A percentile compares a stretch with the other conserved stretches of the same genome.
These are phyloP conservation scores for Aspergillus avenaceus DNA, from an alignment of 495 filamentous ascomycete genomes.

Conservation along the genomic window DNA sequence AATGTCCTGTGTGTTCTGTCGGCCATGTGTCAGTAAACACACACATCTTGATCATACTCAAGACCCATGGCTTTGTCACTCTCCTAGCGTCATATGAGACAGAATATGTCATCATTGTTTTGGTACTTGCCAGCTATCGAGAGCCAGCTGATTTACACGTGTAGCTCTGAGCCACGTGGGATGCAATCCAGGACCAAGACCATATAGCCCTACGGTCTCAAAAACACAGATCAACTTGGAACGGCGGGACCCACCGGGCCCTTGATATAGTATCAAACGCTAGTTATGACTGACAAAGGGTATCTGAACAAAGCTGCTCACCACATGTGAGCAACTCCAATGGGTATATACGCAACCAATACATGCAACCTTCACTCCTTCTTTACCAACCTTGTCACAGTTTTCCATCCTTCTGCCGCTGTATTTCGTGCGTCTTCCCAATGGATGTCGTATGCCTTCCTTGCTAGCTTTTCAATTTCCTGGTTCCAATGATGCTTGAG, in stretches of 20 bases:
- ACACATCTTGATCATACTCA: too few species aligned
- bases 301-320: constrained; percentile 11
- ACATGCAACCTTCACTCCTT: constrained; percentile 23
- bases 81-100: too few species aligned
- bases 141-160: too few species aligned
- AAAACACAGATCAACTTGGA: neutral
- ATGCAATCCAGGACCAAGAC: too few species aligned
- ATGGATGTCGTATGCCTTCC: constrained; percentile 61
- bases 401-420: constrained; percentile 29
- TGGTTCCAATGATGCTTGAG: constrained; percentile 79
- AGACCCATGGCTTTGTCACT: too few species aligned
- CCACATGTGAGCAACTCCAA: constrained; percentile 1
- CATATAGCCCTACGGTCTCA: too few species aligned
- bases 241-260: neutral
- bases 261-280: constrained; percentile 2
- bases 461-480: constrained; percentile 65
- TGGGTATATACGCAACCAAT: constrained; percentile 11
- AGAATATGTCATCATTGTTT: too few species aligned
- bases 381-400: constrained; percentile 28
- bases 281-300: constrained; percentile 9
- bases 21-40: too few species aligned
- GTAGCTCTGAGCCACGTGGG: too few species aligned
- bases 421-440: constrained; percentile 57
- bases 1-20: too few species aligned
- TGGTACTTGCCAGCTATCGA: too few species aligned